Evolutionary conservation across 768 basidiomycete species (phyloP), one percentile per base, ranked within the genome.

Genomic region (Pisolithus sp.): DNA sequence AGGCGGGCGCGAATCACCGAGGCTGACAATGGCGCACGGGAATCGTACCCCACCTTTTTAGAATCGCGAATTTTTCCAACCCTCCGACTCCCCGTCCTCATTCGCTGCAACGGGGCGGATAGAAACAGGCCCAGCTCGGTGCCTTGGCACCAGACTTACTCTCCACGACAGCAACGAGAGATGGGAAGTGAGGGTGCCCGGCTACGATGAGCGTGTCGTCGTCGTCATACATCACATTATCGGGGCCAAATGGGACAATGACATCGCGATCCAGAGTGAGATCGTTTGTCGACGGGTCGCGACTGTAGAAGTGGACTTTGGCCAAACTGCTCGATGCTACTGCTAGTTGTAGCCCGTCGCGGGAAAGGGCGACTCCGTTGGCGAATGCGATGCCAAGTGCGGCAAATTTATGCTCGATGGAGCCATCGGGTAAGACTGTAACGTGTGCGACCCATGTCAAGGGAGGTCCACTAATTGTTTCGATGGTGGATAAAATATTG

Each of bases 351-450:
- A 66, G 59, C 2, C 74, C 75, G 1, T 68, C 61, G 0, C 74
- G 76, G 0, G 84, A 83, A 39, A 87, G 56, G 0, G 85, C 73
- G 52, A 89, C 56, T n/a, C 87, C 87, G 57, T 89, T 89, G 3
- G 86, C 70, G 64, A 87, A 89, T 0, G 86, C 67, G 15, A 86
- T 64, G 49, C 79, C 78, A 2, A 70, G 59, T 4, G 73, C 75
- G 6, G 71, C 69, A 39, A 80, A 65, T 8, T 65, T 61, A 50
- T 79, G 72, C 0, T 62, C 52, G 44, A 78, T 52, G 0, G 53
- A 30, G 17, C 57, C 59, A 40, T 63, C 58, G 18, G 65, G 64
- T 40, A 71, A 62, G 9, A 83, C 55, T 2, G 73, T 66, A 51
- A 86, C 71, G 54, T 85, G 81, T 7, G 76, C 71, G 51, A 85